These are phyloP conservation scores for Metschnikowia anglica DNA, from an alignment of 805 yeast genomes.

Conservation along the genomic window DNA sequence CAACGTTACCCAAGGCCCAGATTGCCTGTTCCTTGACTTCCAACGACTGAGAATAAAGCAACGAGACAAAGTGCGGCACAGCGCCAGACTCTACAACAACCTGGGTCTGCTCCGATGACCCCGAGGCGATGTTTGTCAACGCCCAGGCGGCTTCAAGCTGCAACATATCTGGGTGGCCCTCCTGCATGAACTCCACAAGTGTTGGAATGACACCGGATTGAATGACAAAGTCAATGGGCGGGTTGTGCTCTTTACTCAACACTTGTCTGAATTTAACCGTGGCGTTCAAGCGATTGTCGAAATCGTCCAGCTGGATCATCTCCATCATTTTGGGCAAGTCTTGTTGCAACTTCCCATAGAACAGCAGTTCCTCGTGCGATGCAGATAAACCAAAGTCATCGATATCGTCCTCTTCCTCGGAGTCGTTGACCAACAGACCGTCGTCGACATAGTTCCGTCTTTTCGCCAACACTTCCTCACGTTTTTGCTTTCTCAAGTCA, in stretches of 20 bases:
- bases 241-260: conserved; percentile 89
- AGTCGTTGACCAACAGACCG: conserved; percentile 35
- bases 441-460: conserved; percentile 70
- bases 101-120: conserved; percentile 83
- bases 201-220: conserved; percentile 92
- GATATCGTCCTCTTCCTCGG: conserved; percentile 43
- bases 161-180: conserved; percentile 74
- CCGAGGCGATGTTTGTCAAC: conserved; percentile 96
- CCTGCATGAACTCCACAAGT: conserved; percentile 78
- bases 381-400: conserved; percentile 37
- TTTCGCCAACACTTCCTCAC: conserved; percentile 92
- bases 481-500: conserved; percentile 91
- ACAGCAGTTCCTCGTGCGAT: conserved; percentile 48
- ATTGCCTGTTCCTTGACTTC: conserved; percentile 98
- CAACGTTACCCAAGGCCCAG: conserved; percentile 99
- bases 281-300: conserved; percentile 80
- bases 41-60: conserved; percentile 74
- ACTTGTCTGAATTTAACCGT: conserved; percentile 93
- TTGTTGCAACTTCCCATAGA: conserved; percentile 42
- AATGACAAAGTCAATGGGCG: conserved; percentile 92
- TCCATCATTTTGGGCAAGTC: conserved; percentile 87
- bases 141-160: conserved; percentile 99
- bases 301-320: conserved; percentile 69
- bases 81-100: conserved; percentile 93
- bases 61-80: conserved; percentile 83